Evolutionary conservation across 768 basidiomycete species (phyloP).

Genomic region (Rhodosporidiobolus odoratus): DNA sequence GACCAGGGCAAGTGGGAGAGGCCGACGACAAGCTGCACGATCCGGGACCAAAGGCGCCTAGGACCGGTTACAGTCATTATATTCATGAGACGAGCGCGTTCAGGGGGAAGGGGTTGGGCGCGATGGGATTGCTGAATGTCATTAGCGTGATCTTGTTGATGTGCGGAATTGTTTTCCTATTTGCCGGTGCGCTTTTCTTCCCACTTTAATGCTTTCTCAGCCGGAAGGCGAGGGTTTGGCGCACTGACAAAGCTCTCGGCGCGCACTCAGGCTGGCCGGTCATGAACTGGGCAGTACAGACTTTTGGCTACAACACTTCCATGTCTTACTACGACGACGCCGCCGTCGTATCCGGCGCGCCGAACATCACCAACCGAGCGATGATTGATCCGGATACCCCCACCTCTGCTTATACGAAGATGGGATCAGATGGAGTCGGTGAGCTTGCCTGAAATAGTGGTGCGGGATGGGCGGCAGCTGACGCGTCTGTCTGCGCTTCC

Average conservation of each 20-base stretch:
- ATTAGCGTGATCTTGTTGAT: conserved; percentile 65
- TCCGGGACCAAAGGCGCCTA: conserved; percentile 45
- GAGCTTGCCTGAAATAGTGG: background rate
- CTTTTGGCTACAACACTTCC: conserved; percentile 76
- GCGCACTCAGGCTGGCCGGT: background rate
- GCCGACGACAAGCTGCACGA: conserved; percentile 27
- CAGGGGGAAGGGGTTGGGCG: conserved; percentile 73
- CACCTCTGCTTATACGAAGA: conserved; percentile 12
- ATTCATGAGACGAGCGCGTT: conserved; percentile 52
- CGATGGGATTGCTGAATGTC: conserved; percentile 57
- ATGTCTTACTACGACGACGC: conserved; percentile 56
- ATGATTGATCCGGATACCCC: conserved; percentile 77
- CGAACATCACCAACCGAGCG: conserved; percentile 59
- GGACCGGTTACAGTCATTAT: background rate
- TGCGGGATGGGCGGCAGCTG: background rate
- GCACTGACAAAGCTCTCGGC: background rate
- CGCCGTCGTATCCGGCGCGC: conserved; percentile 47
- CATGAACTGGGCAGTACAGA: conserved; percentile 56
- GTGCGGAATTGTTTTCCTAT: conserved; percentile 65
- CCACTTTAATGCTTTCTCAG: background rate
- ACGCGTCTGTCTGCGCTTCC: background rate
- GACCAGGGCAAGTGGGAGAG: background rate
- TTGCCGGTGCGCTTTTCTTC: conserved; percentile 67
- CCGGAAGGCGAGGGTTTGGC: too few relatives aligned
- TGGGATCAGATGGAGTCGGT: conserved; percentile 58